Percentiles rank a stretch among this genome's conserved stretches.
Conservation (phyloP, 1,284 basidiomycete genomes). For the Rhodotorula mucilaginosa region DNA sequence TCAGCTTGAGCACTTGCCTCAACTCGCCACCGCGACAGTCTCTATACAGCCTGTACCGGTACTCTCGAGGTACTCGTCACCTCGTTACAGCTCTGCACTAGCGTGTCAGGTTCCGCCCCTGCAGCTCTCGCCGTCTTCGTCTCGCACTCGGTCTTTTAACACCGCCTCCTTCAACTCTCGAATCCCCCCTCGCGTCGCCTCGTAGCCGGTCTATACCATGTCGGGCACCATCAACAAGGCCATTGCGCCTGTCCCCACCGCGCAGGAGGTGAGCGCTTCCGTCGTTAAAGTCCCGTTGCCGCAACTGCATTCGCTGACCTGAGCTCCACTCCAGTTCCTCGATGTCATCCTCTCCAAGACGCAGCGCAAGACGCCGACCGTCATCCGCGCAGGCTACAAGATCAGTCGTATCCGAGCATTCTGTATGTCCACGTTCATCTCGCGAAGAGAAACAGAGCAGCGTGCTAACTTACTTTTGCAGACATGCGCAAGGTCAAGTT, state of each 20-base stretch:
- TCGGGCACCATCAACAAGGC: conserved; percentile 59
- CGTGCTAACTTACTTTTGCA: background rate
- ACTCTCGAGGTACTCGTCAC: no score
- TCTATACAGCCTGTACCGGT: no score
- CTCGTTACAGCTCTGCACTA: background rate
- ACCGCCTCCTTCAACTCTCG: background rate
- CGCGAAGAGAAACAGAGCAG: no score
- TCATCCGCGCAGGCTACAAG: conserved; percentile 98
- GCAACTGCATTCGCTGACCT: background rate
- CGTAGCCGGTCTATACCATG: conserved; percentile 2
- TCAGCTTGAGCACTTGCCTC: no score
- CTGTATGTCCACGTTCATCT: conserved; percentile 10
- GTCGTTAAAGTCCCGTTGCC: background rate
- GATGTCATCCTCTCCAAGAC: conserved; percentile 69
- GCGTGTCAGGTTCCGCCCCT: background rate
- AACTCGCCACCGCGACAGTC: no score
- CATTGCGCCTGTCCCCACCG: conserved; percentile 95
- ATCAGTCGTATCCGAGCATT: conserved; percentile 64
- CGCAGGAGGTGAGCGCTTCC: conserved; percentile 62
- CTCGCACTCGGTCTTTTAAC: background rate
- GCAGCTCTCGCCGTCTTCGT: background rate
- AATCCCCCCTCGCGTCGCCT: background rate
- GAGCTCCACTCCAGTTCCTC: conserved; percentile 14
- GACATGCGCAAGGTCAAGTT: conserved; percentile 98
- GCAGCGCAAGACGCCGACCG: conserved; percentile 94